Base-by-base conservation (phyloP, 2,329 filamentous ascomycete species). In the Aspergillus tanneri region DNA sequence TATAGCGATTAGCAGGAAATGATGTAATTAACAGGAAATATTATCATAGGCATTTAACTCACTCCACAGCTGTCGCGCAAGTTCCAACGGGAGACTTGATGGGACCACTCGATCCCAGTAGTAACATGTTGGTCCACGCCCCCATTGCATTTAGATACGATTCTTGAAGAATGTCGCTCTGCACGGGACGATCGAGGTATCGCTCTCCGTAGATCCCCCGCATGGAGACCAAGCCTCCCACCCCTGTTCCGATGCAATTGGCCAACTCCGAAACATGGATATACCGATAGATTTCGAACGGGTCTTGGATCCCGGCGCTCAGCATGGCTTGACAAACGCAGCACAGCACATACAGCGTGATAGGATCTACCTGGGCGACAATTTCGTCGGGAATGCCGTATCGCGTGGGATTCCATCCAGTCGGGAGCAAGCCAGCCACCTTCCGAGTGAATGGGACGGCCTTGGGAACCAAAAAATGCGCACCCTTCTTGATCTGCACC, bases 121-220 rank as follows among this genome's bases (percentile, higher is more conserved):
- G 78, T 72, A 97, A 78, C 92, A 97, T 97, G 78, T 97, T 97
- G 48, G 97, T 90, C 92, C 92, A 97, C n/a, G 92, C 92, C 59
- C 88, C 85, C 90, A 96, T 96, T 46, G 92, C 97, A 79, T 97
- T 97, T 81, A 97, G 95, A 78, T 97, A 97, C 12, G 92, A 96
- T 73, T 97, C 92, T 67, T 97, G 91, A 2, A 97, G 82, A 67
- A 97, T 95, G 65, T 97, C 92, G 72, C 68, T 50, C 32, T 47
- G 41, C n/a, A 56, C 27, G n/a, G n/a, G 49, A 8, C 54, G 54
- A 75, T 97, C 92, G 56, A 96, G 80, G 82, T 85, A 96, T 47
- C 92, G 87, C 71, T 96, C 91, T 71, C 90, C 92, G 80, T 96
- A 95, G 90, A 97, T 96, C 61, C 89, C 90, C 62, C 89, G 86